Evolutionary conservation across 176 grass and related monocot genomes (phyloP).

Genomic region (Alloteropsis semialata): DNA sequence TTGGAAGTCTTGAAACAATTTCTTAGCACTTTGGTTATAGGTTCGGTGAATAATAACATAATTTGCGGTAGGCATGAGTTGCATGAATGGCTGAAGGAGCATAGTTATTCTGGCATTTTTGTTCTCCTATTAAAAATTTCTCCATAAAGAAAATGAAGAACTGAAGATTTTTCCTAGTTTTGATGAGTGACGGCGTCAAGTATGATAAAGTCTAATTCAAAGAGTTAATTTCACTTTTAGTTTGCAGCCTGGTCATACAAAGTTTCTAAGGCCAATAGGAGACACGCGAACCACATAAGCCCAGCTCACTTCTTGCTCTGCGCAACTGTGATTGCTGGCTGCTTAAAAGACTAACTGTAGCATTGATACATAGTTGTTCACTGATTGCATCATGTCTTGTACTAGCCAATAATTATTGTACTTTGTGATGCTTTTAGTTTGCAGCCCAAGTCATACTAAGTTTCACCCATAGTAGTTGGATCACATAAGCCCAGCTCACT

Average conservation of each 20-base stretch:
- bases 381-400: neutral
- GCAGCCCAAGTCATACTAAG: neutral
- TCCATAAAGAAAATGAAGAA: neutral
- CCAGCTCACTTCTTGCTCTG: neutral
- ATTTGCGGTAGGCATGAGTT: neutral
- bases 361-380: neutral
- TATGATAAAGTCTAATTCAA: neutral
- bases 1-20: neutral
- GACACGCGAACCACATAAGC: neutral
- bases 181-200: neutral
- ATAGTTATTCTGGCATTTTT: neutral
- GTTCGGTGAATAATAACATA: neutral
- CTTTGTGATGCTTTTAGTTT: neutral
- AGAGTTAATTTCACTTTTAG: neutral
- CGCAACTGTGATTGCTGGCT: too few relatives aligned
- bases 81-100: neutral
- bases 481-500: neutral
- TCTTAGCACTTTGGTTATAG: neutral
- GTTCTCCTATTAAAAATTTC: neutral
- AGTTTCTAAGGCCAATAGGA: too few relatives aligned
- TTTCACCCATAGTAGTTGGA: too few relatives aligned
- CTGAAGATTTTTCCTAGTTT: neutral
- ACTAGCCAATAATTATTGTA: neutral
- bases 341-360: too few relatives aligned
- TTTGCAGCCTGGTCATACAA: neutral